Evolutionary conservation across 148 eudicot genomes (phyloP), one percentile per base, ranked within the genome.

Genomic region (Fagopyrum tataricum): DNA sequence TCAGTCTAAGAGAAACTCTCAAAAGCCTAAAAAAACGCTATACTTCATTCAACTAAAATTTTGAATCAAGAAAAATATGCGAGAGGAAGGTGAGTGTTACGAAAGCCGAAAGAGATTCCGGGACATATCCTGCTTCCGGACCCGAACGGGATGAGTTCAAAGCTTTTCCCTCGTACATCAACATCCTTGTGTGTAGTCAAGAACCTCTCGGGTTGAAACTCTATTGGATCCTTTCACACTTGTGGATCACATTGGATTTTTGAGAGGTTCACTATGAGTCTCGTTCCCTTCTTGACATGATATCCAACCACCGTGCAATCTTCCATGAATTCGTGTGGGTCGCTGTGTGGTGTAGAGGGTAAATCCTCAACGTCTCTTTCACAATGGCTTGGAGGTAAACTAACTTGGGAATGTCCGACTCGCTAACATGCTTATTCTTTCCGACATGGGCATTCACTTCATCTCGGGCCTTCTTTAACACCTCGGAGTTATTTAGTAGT

Each of bases 331-430:
- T 44, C 56, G 4, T 71, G 48, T 2, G 77, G 72, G n/a, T 20
- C 75, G 2, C 48, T 18, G 3, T 79, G 71, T 40, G 84, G 79
- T 0, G 40, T 72, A 0, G 80, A 49, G 83, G 81, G 72, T 78
- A 77, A 44, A 83, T 14, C 23, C 86, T 40, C 31, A 83, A 31
- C 15, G 84, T 79, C 53, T 84, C 82, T 48, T 81, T 84, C 5
- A 73, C 39, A 11, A 84, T 49, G 56, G 85, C 87, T 64, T 79
- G 82, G 52, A 84, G 82, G 69, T 79, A 84, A 7, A 70, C 73
- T 9, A 79, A 47, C 3, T 81, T 75, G 11, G 5, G 41, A 6
- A 83, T 70, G 6, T 81, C 84, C 1, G 86, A 61, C 31, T 73
- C 78, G 0, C 70, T 31, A 20, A 83, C 74, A 48, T 48, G 75